A percentile compares a stretch with the other conserved stretches of the same genome.
These are phyloP conservation scores for Eimeria sp. DNA, from an alignment of 169 alveolate genomes.

Conservation along the genomic window DNA sequence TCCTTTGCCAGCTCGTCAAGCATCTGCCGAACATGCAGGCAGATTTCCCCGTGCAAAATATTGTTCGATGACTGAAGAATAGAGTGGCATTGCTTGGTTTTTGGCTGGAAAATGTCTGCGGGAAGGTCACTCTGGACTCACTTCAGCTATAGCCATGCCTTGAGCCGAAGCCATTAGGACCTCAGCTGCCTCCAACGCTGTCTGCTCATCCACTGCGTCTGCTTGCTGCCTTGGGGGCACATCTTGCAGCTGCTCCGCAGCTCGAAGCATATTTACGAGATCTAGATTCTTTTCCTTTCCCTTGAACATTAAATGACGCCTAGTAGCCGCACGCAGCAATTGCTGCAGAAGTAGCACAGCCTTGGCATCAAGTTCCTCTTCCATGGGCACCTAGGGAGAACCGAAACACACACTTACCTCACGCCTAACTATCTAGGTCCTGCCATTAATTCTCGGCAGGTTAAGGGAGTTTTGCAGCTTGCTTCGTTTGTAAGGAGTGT, in stretches of 20 bases:
- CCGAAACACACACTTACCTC: neutral
- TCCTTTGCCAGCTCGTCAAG: conserved; percentile 95
- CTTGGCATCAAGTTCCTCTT: conserved; percentile 87
- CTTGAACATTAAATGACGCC: conserved; percentile 95
- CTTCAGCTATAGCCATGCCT: conserved; percentile 75
- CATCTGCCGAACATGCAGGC: conserved; percentile 87
- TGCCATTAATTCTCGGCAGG: neutral
- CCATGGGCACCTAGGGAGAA: conserved; percentile 73
- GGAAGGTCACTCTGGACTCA: neutral
- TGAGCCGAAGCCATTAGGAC: conserved; percentile 78
- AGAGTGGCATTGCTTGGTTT: neutral
- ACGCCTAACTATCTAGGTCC: neutral
- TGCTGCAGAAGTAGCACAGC: conserved; percentile 94
- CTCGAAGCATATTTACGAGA: conserved; percentile 92
- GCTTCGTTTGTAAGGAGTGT: neutral
- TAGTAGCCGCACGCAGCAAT: conserved; percentile 95
- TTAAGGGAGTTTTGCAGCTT: no score
- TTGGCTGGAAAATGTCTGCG: neutral
- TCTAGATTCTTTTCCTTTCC: conserved; percentile 95
- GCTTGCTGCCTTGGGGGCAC: conserved; percentile 86
- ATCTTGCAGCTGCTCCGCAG: conserved; percentile 94
- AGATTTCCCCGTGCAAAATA: neutral
- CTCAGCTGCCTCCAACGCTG: conserved; percentile 64
- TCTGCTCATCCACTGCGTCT: neutral
- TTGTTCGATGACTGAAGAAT: neutral